These are phyloP conservation scores for Camelina laxa DNA, from an alignment of 345 rosid genomes.

Conservation along the genomic window DNA sequence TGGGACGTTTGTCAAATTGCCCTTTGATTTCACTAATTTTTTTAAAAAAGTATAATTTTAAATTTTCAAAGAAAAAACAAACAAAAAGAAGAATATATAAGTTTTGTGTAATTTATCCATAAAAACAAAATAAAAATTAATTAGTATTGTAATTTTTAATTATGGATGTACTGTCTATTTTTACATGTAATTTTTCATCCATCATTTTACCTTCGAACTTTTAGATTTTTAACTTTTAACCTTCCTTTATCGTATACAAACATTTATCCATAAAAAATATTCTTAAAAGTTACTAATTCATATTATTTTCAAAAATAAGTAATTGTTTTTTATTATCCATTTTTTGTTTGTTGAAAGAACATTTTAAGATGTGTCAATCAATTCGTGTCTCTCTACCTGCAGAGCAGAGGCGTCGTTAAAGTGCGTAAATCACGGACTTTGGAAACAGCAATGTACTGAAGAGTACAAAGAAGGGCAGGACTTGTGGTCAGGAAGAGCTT, in stretches of 20 bases:
- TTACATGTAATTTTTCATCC: too few species aligned
- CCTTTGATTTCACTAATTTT: not conserved
- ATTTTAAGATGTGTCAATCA: slow-evolving; percentile 21
- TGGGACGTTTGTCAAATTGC: not conserved
- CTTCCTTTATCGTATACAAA: not conserved
- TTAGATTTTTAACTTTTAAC: not conserved
- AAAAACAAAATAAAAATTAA: too few species aligned
- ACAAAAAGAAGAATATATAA: not conserved
- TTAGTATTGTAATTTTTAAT: too few species aligned
- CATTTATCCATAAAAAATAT: not conserved
- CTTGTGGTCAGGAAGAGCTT: slow-evolving; percentile 30
- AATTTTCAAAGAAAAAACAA: too few species aligned
- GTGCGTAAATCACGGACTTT: slow-evolving; percentile 42
- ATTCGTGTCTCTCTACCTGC: slow-evolving; percentile 32
- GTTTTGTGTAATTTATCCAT: too few species aligned
- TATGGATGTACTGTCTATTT: not conserved
- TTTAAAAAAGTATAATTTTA: too few species aligned
- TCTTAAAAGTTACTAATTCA: not conserved
- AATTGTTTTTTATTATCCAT: not conserved
- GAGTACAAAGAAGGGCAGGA: slow-evolving; percentile 34
- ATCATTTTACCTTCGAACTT: not conserved
- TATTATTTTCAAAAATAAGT: not conserved
- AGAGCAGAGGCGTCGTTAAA: slow-evolving; percentile 21
- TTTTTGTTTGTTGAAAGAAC: not conserved
- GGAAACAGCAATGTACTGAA: slow-evolving; percentile 34